phyloP scores from a whole-genome alignment of 345 rosid species.

The Bruguiera parviflora region DNA sequence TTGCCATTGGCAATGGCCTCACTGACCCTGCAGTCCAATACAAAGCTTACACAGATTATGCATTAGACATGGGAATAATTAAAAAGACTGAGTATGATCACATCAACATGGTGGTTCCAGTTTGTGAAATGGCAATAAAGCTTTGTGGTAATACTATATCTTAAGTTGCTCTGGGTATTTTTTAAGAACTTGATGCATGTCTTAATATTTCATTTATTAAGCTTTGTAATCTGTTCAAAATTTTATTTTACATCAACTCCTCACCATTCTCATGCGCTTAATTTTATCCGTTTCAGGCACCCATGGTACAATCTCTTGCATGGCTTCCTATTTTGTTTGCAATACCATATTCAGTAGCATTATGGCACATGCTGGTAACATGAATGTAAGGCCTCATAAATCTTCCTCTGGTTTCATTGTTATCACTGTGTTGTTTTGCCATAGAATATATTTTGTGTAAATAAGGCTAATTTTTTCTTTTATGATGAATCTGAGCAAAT shows the following conservation, averaged over 20 bases:
- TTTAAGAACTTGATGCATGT: background rate
- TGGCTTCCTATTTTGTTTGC: conserved; percentile 95
- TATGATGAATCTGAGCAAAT: no score
- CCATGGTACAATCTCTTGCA: conserved; percentile 87
- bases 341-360: conserved; percentile 70
- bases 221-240: background rate
- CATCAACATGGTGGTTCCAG: conserved; percentile 75
- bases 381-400: conserved; percentile 59
- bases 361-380: conserved; percentile 52
- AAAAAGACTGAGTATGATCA: conserved; percentile 47
- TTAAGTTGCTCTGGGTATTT: background rate
- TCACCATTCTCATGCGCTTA: background rate
- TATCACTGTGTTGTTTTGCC: background rate
- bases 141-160: conserved; percentile 67
- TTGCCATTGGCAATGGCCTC: conserved; percentile 98
- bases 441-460: no score
- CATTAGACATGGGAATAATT: conserved; percentile 82
- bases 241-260: background rate
- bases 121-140: conserved; percentile 78
- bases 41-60: conserved; percentile 95
- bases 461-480: no score
- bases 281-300: conserved; percentile 57
- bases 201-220: conserved; percentile 1
- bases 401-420: background rate
- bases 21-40: conserved; percentile 92